phyloP scores from a whole-genome alignment of 2,329 filamentous ascomycete species.

The Taxawa tesnikishii region DNA sequence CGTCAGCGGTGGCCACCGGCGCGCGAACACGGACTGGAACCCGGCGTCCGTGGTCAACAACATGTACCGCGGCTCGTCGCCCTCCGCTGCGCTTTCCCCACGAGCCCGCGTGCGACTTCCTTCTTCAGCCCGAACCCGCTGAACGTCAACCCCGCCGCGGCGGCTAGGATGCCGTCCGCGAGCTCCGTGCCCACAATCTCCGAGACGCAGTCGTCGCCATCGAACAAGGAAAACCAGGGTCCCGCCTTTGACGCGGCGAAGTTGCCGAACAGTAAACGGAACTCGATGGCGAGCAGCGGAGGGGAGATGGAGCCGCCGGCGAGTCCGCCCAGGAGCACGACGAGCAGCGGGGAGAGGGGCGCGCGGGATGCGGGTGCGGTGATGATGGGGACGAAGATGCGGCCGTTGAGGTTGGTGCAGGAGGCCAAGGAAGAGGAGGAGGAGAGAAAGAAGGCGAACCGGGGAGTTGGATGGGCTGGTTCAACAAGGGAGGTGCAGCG shows the following conservation, averaged over 20 bases:
- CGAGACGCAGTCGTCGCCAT: slow-evolving; percentile 7
- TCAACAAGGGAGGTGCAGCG: slow-evolving; percentile 24
- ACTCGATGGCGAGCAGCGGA: slow-evolving; percentile 17
- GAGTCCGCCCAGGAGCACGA: slow-evolving; percentile 47
- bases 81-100: slow-evolving; percentile 36
- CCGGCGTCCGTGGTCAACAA: slow-evolving; percentile 70
- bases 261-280: no score
- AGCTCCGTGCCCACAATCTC: slow-evolving; percentile 29
- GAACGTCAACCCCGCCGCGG: slow-evolving; percentile 36
- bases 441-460: slow-evolving; percentile 30
- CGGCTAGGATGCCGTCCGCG: slow-evolving; percentile 39
- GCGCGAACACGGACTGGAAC: slow-evolving; percentile 30
- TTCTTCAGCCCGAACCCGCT: slow-evolving; percentile 44
- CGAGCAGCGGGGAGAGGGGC: slow-evolving; percentile 19
- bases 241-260: slow-evolving; percentile 1
- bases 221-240: slow-evolving; percentile 11
- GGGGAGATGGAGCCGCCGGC: slow-evolving; percentile 31
- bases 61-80: slow-evolving; percentile 65
- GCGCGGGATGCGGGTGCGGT: slow-evolving; percentile 24
- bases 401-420: slow-evolving; percentile 77
- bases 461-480: slow-evolving; percentile 37
- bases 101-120: slow-evolving; percentile 42
- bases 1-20: slow-evolving; percentile 26
- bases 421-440: slow-evolving; percentile 41
- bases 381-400: slow-evolving; percentile 54